These are phyloP conservation scores for Scutellaria barbata DNA, from an alignment of 257 asterid species.

Conservation along the genomic window DNA sequence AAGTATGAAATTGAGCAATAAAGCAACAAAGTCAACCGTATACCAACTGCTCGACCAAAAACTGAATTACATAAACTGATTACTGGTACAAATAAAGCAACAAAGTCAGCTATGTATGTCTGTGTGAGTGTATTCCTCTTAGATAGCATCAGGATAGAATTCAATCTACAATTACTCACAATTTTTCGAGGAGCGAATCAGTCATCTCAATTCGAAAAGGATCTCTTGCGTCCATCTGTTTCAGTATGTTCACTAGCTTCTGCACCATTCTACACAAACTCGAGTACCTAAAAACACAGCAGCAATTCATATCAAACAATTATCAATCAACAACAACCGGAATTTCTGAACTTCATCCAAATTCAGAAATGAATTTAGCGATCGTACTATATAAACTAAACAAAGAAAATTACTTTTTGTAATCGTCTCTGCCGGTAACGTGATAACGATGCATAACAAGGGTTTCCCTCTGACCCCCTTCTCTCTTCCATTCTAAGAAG, in stretches of 20 bases:
- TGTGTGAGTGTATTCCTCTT: neutral
- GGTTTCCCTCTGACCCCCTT: slow-evolving; percentile 88
- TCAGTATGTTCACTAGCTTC: slow-evolving; percentile 82
- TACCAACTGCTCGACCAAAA: neutral
- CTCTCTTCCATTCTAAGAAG: slow-evolving; percentile 88
- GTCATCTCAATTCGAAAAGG: slow-evolving; percentile 90
- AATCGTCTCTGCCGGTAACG: slow-evolving; percentile 84
- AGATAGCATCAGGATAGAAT: neutral
- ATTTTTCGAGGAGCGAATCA: slow-evolving; percentile 84
- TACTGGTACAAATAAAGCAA: neutral
- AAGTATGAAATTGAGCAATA: neutral
- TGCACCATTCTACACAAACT: slow-evolving; percentile 81
- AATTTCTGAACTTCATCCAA: neutral
- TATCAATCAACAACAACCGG: neutral
- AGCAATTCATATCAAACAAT: neutral
- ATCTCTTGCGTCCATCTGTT: slow-evolving; percentile 87
- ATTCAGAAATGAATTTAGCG: neutral
- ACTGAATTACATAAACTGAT: neutral
- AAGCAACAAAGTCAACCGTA: too few relatives aligned
- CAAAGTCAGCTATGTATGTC: neutral
- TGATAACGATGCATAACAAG: slow-evolving; percentile 80
- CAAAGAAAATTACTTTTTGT: slow-evolving; percentile 61
- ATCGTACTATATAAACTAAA: neutral
- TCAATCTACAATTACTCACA: slow-evolving; percentile 53
- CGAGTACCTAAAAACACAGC: slow-evolving; percentile 62